Base-by-base conservation (phyloP, 257 asterid genomes). In the Solanum habrochaites region DNA sequence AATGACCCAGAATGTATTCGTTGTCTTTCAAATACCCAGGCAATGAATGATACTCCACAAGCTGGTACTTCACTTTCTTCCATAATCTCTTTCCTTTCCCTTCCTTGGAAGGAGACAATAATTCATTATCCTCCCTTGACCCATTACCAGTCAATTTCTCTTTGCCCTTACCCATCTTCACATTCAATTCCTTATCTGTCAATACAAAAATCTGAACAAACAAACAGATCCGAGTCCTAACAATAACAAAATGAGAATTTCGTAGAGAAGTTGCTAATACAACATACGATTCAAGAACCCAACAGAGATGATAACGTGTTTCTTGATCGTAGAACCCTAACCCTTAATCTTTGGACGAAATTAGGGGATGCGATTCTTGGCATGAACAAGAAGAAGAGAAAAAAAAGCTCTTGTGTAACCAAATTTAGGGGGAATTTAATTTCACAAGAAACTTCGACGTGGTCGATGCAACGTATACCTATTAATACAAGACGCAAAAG, bases 11-110 rank as follows among this genome's bases (percentile, higher is more conserved):
- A 88, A 96, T 95, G 58, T 91, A 97, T 89, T 96, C 99, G 83
- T 97, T 97, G 91, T 97, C 99, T 93, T 96, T 96, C 91, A 97
- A 95, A 92, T 93, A 97, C n/a, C 88, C 94, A 77, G 99, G 99
- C 93, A 97, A 90, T 2, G 98, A 88, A 87, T 97, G 94, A 90
- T 97, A 97, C 91, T 97, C 99, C 87, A 97, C 99, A 89, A 97
- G 91, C 90, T 97, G 98, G 88, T 93, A 95, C 91, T 91, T 96
- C 92, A 96, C 98, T 89, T 95, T 95, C 93, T 95, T 94, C 99
- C 97, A 97, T 90, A 94, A 88, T 87, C 93, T 95, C 88, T 90
- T 93, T 39, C 98, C 98, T 85, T 94, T 94, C 29, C 95, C 94
- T 43, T 88, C 94, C 83, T 64, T 90, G 18, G 84, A 21, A 49